phyloP scores from a whole-genome alignment of 2,329 filamentous ascomycete genomes.

The Epichloe aotearoae region DNA sequence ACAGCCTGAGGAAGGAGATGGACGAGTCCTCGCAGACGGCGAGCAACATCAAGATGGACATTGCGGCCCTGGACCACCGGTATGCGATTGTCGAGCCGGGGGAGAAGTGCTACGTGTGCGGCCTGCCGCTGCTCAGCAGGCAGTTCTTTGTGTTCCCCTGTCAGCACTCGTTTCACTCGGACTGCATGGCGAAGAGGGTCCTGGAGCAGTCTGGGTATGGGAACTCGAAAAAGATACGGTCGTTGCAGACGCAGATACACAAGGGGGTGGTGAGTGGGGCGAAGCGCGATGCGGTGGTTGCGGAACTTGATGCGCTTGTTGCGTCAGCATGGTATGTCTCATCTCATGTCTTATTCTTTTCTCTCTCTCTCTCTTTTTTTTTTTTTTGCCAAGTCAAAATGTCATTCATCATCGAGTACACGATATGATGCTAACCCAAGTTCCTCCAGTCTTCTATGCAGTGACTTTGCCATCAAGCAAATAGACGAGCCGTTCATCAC shows the following conservation, averaged over 20 bases:
- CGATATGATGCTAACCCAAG: slow-evolving; percentile 3
- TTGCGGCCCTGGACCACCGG: slow-evolving; percentile 69
- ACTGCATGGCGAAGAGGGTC: slow-evolving; percentile 79
- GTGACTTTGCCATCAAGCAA: slow-evolving; percentile 85
- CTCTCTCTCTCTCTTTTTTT: background rate
- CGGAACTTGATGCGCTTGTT: slow-evolving; percentile 83
- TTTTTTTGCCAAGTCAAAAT: background rate
- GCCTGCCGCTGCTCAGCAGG: slow-evolving; percentile 69
- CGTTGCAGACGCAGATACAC: slow-evolving; percentile 73
- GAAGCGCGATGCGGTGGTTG: slow-evolving; percentile 69
- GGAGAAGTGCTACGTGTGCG: slow-evolving; percentile 84
- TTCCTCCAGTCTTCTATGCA: slow-evolving; percentile 65
- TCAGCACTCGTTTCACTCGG: slow-evolving; percentile 94
- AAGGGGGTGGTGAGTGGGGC: slow-evolving; percentile 57
- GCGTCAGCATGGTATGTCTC: slow-evolving; percentile 67
- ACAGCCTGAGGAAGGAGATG: slow-evolving; percentile 82
- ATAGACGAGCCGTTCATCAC: slow-evolving; percentile 88
- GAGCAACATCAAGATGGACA: slow-evolving; percentile 80
- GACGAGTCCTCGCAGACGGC: slow-evolving; percentile 85
- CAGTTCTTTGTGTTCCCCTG: slow-evolving; percentile 99
- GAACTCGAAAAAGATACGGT: slow-evolving; percentile 66
- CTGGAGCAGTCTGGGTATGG: slow-evolving; percentile 67
- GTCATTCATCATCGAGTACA: no score
- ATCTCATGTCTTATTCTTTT: no score
- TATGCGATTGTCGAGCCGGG: slow-evolving; percentile 96